Conservation (phyloP, 306 rosid species). For the Urtica urens region DNA sequence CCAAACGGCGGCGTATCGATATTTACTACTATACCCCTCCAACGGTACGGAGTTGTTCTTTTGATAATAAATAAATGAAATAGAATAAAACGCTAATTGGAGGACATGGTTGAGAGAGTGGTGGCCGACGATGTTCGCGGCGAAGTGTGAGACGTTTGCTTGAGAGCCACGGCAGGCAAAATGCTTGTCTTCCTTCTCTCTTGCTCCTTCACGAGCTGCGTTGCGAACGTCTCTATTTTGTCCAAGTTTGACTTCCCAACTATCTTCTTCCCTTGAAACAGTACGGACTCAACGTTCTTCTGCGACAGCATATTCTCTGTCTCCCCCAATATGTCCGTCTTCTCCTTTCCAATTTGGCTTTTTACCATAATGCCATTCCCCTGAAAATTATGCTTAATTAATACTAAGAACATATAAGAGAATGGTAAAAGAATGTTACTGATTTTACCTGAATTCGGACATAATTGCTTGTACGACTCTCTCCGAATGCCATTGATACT, state of each 20-base stretch:
- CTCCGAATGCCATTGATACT: constrained; percentile 82
- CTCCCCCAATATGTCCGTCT: constrained; percentile 29
- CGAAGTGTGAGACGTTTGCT: constrained; percentile 46
- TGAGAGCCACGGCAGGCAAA: constrained; percentile 53
- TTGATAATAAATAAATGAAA: background rate
- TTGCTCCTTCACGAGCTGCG: constrained; percentile 57
- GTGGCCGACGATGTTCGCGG: constrained; percentile 90
- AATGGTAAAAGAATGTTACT: too few relatives aligned
- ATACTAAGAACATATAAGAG: background rate
- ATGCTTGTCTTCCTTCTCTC: constrained; percentile 66
- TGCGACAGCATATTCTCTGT: constrained; percentile 56
- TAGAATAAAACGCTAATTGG: constrained; percentile 13
- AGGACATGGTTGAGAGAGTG: constrained; percentile 58
- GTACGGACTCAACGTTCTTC: constrained; percentile 59
- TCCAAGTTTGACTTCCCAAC: constrained; percentile 49
- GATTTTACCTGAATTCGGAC: constrained; percentile 50
- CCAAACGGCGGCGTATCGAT: constrained; percentile 4
- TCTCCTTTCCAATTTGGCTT: constrained; percentile 19
- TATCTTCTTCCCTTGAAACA: constrained; percentile 65
- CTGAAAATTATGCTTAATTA: constrained; percentile 14
- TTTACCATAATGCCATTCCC: constrained; percentile 34
- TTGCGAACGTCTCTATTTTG: constrained; percentile 52
- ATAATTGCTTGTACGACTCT: constrained; percentile 46
- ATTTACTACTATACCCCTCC: background rate
- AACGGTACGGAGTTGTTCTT: background rate